Evolutionary conservation across 1,284 basidiomycete genomes (phyloP).

Genomic region (Mycena sp.): DNA sequence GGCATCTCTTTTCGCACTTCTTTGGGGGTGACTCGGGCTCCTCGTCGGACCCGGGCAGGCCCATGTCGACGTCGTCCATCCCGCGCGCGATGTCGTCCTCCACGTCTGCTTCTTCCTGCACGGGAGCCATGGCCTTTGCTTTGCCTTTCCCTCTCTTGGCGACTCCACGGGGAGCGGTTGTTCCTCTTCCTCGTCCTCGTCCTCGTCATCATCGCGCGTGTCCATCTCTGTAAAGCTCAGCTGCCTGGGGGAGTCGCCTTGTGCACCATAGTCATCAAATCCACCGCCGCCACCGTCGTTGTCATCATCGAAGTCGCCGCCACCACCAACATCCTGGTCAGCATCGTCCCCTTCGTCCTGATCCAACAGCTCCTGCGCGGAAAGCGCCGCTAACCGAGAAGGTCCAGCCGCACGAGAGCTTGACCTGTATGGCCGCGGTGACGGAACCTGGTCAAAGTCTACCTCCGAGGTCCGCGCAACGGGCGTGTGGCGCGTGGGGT

Average conservation of each 20-base stretch:
- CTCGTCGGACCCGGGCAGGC: constrained; percentile 13
- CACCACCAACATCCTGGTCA: constrained; percentile 37
- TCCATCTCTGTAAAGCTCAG: constrained; percentile 28
- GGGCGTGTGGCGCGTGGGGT: constrained; percentile 57
- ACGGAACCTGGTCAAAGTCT: constrained; percentile 76
- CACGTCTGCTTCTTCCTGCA: constrained; percentile 41
- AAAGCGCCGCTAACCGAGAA: not conserved
- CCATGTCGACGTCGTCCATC: constrained; percentile 47
- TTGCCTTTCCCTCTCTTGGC: constrained; percentile 15
- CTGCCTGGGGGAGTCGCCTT: constrained; percentile 13
- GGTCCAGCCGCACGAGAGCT: constrained; percentile 3
- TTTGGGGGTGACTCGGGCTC: constrained; percentile 24
- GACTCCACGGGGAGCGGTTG: not conserved
- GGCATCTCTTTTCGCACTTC: not conserved
- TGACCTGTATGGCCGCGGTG: constrained; percentile 36
- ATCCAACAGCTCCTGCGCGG: constrained; percentile 53
- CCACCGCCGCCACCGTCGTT: constrained; percentile 40
- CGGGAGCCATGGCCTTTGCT: not conserved
- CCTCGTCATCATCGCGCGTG: constrained; percentile 50
- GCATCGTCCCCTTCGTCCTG: constrained; percentile 50
- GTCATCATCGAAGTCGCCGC: constrained; percentile 37
- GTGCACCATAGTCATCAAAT: constrained; percentile 33
- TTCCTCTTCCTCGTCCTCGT: constrained; percentile 36
- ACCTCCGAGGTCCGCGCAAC: constrained; percentile 54
- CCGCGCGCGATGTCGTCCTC: constrained; percentile 67